Percentiles rank a stretch among this genome's conserved stretches.
Conservation (phyloP, 495 filamentous ascomycete species). For the Penicillium bialowiezense region DNA sequence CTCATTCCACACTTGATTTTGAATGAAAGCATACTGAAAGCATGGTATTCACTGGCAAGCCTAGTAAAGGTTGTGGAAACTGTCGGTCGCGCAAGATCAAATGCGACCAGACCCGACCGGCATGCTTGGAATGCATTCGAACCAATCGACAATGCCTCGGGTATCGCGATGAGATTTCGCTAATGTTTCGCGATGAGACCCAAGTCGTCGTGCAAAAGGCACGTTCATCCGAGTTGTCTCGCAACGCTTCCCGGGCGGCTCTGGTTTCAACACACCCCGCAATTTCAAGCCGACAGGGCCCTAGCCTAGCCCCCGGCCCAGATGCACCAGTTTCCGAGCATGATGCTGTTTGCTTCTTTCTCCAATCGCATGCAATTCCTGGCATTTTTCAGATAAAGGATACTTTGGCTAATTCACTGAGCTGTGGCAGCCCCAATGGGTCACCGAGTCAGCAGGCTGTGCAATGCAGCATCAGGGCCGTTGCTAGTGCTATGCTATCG, state of each 20-base stretch:
- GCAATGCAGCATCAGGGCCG: slow-evolving; percentile 1
- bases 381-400: not conserved
- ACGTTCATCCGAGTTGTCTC: too few species aligned
- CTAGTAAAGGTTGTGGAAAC: slow-evolving; percentile 10
- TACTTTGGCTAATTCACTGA: slow-evolving; percentile 1
- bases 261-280: too few species aligned
- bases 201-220: slow-evolving; percentile 11
- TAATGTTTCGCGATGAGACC: slow-evolving; percentile 20
- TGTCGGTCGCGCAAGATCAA: slow-evolving; percentile 6
- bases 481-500: slow-evolving; percentile 3
- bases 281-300: too few species aligned
- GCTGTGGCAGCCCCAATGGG: not conserved
- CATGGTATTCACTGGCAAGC: slow-evolving; percentile 1
- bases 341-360: slow-evolving; percentile 5
- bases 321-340: not conserved
- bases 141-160: slow-evolving; percentile 25
- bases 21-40: too few species aligned
- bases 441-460: slow-evolving; percentile 1
- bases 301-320: too few species aligned
- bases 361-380: slow-evolving; percentile 1
- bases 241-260: too few species aligned
- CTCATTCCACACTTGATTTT: too few species aligned
- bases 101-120: slow-evolving; percentile 28
- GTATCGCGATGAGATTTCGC: slow-evolving; percentile 18
- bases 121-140: slow-evolving; percentile 26